Evolutionary conservation across 805 yeast species (phyloP).

Genomic region (Candida ficus): DNA sequence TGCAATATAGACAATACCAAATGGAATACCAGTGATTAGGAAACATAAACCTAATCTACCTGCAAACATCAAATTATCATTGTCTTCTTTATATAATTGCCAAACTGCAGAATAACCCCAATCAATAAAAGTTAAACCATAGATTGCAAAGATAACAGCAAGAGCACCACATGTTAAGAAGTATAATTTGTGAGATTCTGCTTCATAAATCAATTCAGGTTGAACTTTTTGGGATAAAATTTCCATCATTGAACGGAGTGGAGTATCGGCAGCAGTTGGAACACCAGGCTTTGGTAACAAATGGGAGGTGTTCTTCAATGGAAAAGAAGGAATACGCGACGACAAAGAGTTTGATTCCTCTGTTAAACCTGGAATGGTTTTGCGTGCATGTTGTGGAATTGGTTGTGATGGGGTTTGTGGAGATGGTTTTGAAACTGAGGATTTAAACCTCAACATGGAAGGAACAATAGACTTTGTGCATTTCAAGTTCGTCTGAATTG

Average conservation of each 20-base stretch:
- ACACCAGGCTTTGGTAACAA: constrained; percentile 72
- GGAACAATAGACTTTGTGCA: not conserved
- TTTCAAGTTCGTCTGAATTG: not conserved
- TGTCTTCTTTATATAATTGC: constrained; percentile 48
- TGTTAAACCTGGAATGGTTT: constrained; percentile 24
- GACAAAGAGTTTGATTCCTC: constrained; percentile 35
- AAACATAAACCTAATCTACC: constrained; percentile 35
- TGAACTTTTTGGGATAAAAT: constrained; percentile 46
- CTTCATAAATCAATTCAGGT: constrained; percentile 76
- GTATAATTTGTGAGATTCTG: constrained; percentile 77
- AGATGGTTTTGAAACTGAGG: constrained; percentile 3
- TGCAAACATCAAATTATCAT: constrained; percentile 31
- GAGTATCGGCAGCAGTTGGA: constrained; percentile 49
- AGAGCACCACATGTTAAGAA: constrained; percentile 64
- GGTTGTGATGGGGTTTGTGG: constrained; percentile 3
- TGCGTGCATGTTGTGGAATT: constrained; percentile 19
- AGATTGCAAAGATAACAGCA: constrained; percentile 64
- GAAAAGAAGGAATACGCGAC: constrained; percentile 64
- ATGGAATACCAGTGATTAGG: constrained; percentile 37
- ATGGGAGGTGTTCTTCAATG: constrained; percentile 64
- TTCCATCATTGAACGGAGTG: constrained; percentile 56
- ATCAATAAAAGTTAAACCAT: constrained; percentile 58
- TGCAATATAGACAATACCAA: constrained; percentile 26
- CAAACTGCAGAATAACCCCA: constrained; percentile 48
- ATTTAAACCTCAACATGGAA: constrained; percentile 6